Base-by-base conservation (phyloP, 306 rosid species). In the Fagus sylvatica region DNA sequence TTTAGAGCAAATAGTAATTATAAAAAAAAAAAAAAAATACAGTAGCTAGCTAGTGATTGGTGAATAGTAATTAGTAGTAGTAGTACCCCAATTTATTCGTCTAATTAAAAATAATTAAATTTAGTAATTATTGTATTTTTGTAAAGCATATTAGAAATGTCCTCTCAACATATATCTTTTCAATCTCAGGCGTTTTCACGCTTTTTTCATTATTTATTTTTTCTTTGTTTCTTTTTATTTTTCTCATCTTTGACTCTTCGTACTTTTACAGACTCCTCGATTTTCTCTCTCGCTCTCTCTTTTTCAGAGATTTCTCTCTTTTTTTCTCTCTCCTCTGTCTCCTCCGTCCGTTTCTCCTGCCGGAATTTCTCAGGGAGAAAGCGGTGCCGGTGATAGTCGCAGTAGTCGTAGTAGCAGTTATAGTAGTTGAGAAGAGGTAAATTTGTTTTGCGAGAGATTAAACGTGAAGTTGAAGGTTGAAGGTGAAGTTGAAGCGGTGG, bases 161-260 rank as follows among this genome's bases (percentile, higher is more conserved):
- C 78, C 59, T 36, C 80, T 62, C 80, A 41, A 22, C 72, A 41
- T 33, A 54, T 39, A 49, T 19, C 22, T 48, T 70, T 70, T 68
- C 12, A 71, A 42, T 42, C 74, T 68, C 80, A 56, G 69, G 79
- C 55, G 79, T 65, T 78, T 65, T 83, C 75, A 69, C 55, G 77
- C 83, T 83, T 86, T 86, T 67, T 19, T 30, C 6, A 11, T 1
- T 34, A 22, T 55, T 36, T 56, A 22, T 49, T 67, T 32, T 28
- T 72, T 39, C 57, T 71, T 7, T 43, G 7, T 22, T 72, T 66
- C 37, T 71, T 81, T 76, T 37, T 57, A 67, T 74, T 65, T 87
- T 85, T 67, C 78, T 65, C 74, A 61, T 65, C 87, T 88, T 90
- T 88, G 95, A 92, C 97, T 74, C 70, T 80, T 77, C 79, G 90